Evolutionary conservation across 345 rosid species (phyloP), one percentile per base, ranked within the genome.

Genomic region (Physaria fendleri): DNA sequence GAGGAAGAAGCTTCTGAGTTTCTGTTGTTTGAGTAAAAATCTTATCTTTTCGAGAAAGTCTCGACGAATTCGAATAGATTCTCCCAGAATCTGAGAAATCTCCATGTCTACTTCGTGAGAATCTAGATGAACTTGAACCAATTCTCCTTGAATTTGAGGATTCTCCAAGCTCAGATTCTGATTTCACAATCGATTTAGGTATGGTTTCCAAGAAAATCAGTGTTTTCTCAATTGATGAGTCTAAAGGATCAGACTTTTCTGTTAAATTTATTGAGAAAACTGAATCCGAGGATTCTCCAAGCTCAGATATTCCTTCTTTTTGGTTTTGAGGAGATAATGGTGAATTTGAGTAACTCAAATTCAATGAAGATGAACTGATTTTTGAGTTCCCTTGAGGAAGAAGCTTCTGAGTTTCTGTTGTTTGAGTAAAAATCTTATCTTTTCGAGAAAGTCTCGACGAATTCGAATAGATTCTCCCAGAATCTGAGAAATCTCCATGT

Each of bases 301-400:
- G n/a, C n/a, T n/a, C n/a, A n/a, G n/a, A n/a, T n/a, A n/a, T n/a
- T n/a, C n/a, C n/a, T n/a, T n/a, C n/a, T 13, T 53, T 46, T 40
- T 38, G 53, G 10, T 30, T 6, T 41, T 12, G 28, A 23, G 23
- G n/a, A 4, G 63, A 43, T 32, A 59, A 37, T 42, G 49, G 54
- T 44, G 54, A 23, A 8, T 46, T 34, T 42, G 22, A 51, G 16
- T 27, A 59, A 41, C 5, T 18, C 2, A 43, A 55, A 6, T 66
- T 44, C 17, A 50, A 73, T 32, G 72, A 55, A 25, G 64, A 53
- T 28, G 59, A 62, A 21, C 63, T 73, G 22, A 29, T 48, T 47
- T 54, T 51, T 1, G 21, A 46, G 42, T 64, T 62, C 60, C 57
- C 73, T 32, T 40, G 41, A 8, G 55, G 40, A 46, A 21, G 22